Conservation (phyloP, 345 rosid genomes). For the Boechera retrofracta region DNA sequence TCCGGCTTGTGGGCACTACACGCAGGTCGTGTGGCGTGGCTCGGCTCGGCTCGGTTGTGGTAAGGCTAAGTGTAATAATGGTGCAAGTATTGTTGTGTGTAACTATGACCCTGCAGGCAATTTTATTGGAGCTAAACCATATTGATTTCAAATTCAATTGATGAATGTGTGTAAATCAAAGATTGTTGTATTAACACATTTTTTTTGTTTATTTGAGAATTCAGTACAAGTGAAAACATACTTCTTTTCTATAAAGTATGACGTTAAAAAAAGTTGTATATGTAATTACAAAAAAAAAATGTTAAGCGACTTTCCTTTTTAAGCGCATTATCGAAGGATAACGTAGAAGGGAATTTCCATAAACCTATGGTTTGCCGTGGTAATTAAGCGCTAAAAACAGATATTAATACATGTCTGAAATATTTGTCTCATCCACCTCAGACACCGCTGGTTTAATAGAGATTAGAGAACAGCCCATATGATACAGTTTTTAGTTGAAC, state of each 20-base stretch:
- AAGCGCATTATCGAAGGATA: background rate
- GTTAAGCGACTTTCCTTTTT: background rate
- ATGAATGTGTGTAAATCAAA: slow-evolving; percentile 23
- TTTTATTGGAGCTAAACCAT: slow-evolving; percentile 53
- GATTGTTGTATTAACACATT: slow-evolving; percentile 1
- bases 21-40: slow-evolving; percentile 73
- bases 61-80: slow-evolving; percentile 58
- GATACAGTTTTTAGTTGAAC: background rate
- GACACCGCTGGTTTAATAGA: background rate
- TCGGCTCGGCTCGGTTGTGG: slow-evolving; percentile 69
- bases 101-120: slow-evolving; percentile 75
- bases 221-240: slow-evolving; percentile 7
- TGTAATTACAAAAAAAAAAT: background rate
- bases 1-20: slow-evolving; percentile 66
- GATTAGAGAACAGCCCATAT: background rate
- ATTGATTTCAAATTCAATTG: slow-evolving; percentile 3
- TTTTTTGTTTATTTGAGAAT: background rate
- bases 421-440: background rate
- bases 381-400: background rate
- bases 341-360: background rate
- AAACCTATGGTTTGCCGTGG: background rate
- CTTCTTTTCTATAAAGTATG: background rate
- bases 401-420: background rate
- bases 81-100: slow-evolving; percentile 59
- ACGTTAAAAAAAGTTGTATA: background rate